Evolutionary conservation across 2,329 filamentous ascomycete genomes (phyloP).

Genomic region (Epichloe festucae): DNA sequence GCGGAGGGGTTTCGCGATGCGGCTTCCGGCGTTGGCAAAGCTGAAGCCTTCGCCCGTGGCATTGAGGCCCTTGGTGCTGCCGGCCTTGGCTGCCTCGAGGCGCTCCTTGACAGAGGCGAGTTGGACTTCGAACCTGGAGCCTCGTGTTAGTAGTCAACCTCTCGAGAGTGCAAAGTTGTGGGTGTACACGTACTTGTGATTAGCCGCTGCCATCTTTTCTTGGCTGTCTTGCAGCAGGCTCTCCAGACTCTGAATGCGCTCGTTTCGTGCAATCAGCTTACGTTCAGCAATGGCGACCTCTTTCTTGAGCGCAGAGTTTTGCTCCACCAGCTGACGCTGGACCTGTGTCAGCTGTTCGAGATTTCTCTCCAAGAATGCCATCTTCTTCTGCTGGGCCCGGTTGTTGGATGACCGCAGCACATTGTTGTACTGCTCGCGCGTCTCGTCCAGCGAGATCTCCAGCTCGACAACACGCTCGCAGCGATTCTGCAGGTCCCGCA

Average conservation of each 20-base stretch:
- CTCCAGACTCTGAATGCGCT: constrained; percentile 91
- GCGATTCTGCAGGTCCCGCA: constrained; percentile 96
- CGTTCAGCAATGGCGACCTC: constrained; percentile 97
- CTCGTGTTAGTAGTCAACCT: not conserved
- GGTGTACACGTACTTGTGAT: constrained; percentile 66
- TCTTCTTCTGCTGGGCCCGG: constrained; percentile 99
- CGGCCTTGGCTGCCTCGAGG: constrained; percentile 85
- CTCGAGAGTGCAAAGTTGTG: not conserved
- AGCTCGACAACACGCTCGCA: constrained; percentile 97
- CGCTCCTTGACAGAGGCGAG: constrained; percentile 96
- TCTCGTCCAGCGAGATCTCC: constrained; percentile 94
- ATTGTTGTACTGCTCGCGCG: constrained; percentile 97
- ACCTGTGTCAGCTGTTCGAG: constrained; percentile 96
- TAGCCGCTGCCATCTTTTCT: constrained; percentile 93
- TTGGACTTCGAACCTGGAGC: constrained; percentile 80
- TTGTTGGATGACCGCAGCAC: constrained; percentile 94
- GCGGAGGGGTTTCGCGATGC: constrained; percentile 56
- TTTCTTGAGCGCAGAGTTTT: constrained; percentile 95
- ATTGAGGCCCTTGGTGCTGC: constrained; percentile 73
- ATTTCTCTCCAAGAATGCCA: constrained; percentile 97
- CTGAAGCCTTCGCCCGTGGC: constrained; percentile 57
- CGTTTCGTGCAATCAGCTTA: constrained; percentile 91
- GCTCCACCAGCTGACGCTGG: constrained; percentile 92
- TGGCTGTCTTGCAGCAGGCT: constrained; percentile 89
- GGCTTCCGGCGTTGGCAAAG: constrained; percentile 50